phyloP scores from a whole-genome alignment of 1,139 yeast species.

The Blastobotrys apis region DNA sequence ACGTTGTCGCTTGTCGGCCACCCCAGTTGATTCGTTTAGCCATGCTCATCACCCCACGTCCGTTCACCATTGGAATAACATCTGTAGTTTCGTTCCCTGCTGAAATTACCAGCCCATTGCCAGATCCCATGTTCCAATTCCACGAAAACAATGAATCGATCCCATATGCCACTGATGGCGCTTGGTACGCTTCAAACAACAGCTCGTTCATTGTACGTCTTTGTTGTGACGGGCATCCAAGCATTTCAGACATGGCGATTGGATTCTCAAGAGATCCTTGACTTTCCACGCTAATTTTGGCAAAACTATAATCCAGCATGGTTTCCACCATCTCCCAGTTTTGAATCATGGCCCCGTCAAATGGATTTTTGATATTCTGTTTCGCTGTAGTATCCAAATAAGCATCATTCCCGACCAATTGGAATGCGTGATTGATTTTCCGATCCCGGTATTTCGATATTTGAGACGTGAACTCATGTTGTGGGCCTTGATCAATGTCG shows the following conservation, averaged over 20 bases:
- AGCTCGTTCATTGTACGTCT: slow-evolving; percentile 73
- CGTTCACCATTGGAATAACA: slow-evolving; percentile 71
- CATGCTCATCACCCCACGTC: slow-evolving; percentile 59
- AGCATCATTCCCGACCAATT: slow-evolving; percentile 80
- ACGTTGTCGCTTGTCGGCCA: slow-evolving; percentile 68
- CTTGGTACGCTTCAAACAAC: slow-evolving; percentile 73
- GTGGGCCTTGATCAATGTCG: slow-evolving; percentile 42
- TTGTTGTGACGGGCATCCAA: slow-evolving; percentile 67
- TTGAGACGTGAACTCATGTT: slow-evolving; percentile 63
- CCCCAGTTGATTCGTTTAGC: slow-evolving; percentile 91
- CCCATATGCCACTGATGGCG: slow-evolving; percentile 74
- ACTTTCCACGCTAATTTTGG: slow-evolving; percentile 59
- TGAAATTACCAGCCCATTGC: slow-evolving; percentile 65
- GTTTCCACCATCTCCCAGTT: slow-evolving; percentile 92
- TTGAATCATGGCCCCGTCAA: slow-evolving; percentile 78
- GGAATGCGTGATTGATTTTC: slow-evolving; percentile 55
- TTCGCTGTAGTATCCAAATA: slow-evolving; percentile 65
- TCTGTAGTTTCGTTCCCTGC: slow-evolving; percentile 82
- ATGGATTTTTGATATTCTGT: slow-evolving; percentile 71
- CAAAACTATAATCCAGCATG: slow-evolving; percentile 77
- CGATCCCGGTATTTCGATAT: slow-evolving; percentile 77
- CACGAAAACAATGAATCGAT: slow-evolving; percentile 77
- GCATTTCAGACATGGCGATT: slow-evolving; percentile 71
- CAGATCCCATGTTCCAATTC: slow-evolving; percentile 40
- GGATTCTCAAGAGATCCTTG: slow-evolving; percentile 66